Evolutionary conservation across 768 basidiomycete genomes (phyloP), one percentile per base, ranked within the genome.

Genomic region (Nevesoporus exiguus): DNA sequence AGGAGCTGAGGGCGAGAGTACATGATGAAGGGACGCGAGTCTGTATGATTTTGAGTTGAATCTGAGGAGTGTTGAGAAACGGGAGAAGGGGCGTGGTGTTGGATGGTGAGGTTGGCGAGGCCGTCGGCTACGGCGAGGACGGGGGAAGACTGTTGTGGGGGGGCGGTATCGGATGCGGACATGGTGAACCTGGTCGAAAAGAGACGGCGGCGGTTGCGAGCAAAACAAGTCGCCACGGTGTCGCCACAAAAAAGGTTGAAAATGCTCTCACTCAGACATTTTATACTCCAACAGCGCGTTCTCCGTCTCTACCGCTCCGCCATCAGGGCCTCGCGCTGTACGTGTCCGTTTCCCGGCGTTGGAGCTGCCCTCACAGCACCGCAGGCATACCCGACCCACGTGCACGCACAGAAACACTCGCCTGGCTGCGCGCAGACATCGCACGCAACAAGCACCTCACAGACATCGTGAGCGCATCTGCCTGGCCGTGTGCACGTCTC

Each of bases 1-100:
- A 93, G 81, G 36, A 92, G 71, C 57, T 91, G 84, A 45, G 76
- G 65, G 46, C 88, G 83, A 64, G 84, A 78, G 73, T 93, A 93
- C 58, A 83, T 79, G 60, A 80, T 74, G 61, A 86, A 77, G 51
- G 79, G 79, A 56, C 75, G 72, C 59, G 52, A 47, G 50, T 54
- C 60, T 52, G 61, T 55, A 37, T 40, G 45, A 54, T 57, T 70
- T 64, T 65, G 64, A 50, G 51, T 44, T 22, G 55, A 29, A 1
- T 45, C n/a, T 10, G 56, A 43, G 3, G 46, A 49, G 34, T 48
- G 51, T 44, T 59, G 66, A 11, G 47, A 46, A 36, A 31, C 43
- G 44, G 53, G 55, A 7, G 63, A 55, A 33, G 56, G 14, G 41
- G 7, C 33, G 49, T 46, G 13, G 36, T 43, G 49, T 39, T 71